These are phyloP conservation scores for Ganoderma lingzhi DNA, from an alignment of 1,284 basidiomycete species.

Conservation along the genomic window DNA sequence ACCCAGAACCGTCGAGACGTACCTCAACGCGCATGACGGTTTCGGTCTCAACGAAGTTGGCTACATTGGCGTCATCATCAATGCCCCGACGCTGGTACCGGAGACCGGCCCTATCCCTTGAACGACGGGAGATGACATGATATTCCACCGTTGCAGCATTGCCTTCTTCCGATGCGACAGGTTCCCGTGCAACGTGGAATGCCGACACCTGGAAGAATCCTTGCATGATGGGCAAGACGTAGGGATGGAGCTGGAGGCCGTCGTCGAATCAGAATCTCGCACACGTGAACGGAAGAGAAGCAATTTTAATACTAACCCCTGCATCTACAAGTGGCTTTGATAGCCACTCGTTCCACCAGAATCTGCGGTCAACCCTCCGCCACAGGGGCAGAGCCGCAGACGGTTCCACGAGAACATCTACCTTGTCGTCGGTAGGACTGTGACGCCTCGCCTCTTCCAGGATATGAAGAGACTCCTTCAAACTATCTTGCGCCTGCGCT, in stretches of 20 bases:
- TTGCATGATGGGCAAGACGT: slow-evolving; percentile 89
- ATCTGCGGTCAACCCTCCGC: slow-evolving; percentile 83
- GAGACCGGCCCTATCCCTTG: slow-evolving; percentile 91
- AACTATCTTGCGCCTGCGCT: slow-evolving; percentile 58
- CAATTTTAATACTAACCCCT: slow-evolving; percentile 57
- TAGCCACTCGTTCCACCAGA: slow-evolving; percentile 93
- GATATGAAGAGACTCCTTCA: slow-evolving; percentile 67
- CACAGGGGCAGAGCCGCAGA: slow-evolving; percentile 79
- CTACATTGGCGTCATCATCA: slow-evolving; percentile 84
- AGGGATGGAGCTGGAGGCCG: slow-evolving; percentile 70
- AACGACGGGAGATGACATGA: slow-evolving; percentile 84
- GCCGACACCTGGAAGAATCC: slow-evolving; percentile 82
- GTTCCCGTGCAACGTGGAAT: slow-evolving; percentile 69
- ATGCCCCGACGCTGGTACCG: slow-evolving; percentile 96
- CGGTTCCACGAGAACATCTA: slow-evolving; percentile 72
- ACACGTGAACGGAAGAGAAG: neutral
- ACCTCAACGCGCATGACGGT: slow-evolving; percentile 86
- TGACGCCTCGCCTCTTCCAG: slow-evolving; percentile 36
- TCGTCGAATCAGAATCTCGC: neutral
- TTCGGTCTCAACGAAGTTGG: slow-evolving; percentile 96
- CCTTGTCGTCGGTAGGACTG: slow-evolving; percentile 47
- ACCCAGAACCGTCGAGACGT: slow-evolving; percentile 29
- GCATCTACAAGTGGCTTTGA: slow-evolving; percentile 78
- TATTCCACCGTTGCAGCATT: slow-evolving; percentile 62
- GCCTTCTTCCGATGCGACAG: slow-evolving; percentile 54